Evolutionary conservation across 805 yeast species (phyloP).

Genomic region (Sungouiella blattae): DNA sequence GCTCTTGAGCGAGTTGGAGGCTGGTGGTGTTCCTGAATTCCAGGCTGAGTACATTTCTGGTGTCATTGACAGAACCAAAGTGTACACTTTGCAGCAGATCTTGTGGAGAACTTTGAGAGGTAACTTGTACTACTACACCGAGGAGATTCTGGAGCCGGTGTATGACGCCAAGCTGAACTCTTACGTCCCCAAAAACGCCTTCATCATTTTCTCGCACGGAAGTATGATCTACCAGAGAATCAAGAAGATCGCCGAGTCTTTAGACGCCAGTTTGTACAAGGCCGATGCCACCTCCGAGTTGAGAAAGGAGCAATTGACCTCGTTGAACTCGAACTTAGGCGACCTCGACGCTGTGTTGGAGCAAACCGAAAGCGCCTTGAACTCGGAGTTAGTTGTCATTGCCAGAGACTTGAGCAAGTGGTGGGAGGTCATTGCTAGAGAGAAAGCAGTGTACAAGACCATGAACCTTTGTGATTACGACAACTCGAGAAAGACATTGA

Average conservation of each 20-base stretch:
- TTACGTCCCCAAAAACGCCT: slow-evolving; percentile 69
- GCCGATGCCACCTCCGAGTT: slow-evolving; percentile 41
- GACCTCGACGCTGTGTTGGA: slow-evolving; percentile 35
- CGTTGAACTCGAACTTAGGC: slow-evolving; percentile 23
- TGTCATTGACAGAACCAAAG: slow-evolving; percentile 69
- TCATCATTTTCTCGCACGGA: slow-evolving; percentile 92
- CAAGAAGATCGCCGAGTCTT: slow-evolving; percentile 79
- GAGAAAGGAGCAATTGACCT: slow-evolving; percentile 29
- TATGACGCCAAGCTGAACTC: slow-evolving; percentile 58
- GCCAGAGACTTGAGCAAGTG: slow-evolving; percentile 68
- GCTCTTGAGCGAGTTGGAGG: slow-evolving; percentile 35
- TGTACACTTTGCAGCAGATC: slow-evolving; percentile 71
- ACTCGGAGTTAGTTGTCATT: slow-evolving; percentile 73
- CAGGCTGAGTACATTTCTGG: slow-evolving; percentile 65
- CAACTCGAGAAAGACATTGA: slow-evolving; percentile 75
- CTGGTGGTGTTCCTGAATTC: slow-evolving; percentile 25
- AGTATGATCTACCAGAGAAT: slow-evolving; percentile 66
- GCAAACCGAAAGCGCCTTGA: slow-evolving; percentile 27
- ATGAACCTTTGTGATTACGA: slow-evolving; percentile 80
- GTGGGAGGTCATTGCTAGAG: slow-evolving; percentile 52
- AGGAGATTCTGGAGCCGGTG: slow-evolving; percentile 67
- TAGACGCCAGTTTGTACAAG: slow-evolving; percentile 75
- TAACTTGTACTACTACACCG: slow-evolving; percentile 73
- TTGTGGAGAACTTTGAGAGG: slow-evolving; percentile 94
- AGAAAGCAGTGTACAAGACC: slow-evolving; percentile 75